Percentiles rank a stretch among this genome's conserved stretches.
These are phyloP conservation scores for Clarireedia paspali DNA, from an alignment of 2,329 filamentous ascomycete species.

Conservation along the genomic window DNA sequence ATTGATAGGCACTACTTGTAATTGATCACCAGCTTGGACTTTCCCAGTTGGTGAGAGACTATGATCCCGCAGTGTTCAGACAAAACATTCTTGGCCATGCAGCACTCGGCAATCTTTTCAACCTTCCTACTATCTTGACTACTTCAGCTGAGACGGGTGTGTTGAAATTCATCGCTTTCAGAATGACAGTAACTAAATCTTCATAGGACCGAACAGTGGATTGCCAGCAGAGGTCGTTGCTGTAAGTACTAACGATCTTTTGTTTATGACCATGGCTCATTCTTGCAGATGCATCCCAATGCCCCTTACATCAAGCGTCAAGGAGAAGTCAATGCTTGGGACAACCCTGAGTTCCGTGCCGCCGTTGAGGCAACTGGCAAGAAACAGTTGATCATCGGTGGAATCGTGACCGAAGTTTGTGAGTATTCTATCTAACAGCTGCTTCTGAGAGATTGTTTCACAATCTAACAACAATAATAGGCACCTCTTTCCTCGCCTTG, in stretches of 20 bases:
- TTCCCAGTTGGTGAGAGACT: constrained; percentile 56
- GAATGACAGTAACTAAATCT: not conserved
- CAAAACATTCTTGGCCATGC: constrained; percentile 63
- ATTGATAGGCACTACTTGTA: constrained; percentile 43
- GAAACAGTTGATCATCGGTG: constrained; percentile 63
- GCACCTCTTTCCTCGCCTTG: constrained; percentile 65
- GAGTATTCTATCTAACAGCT: constrained; percentile 14
- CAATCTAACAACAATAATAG: constrained; percentile 23
- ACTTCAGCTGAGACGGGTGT: constrained; percentile 51
- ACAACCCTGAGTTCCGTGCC: constrained; percentile 59
- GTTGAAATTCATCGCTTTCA: not conserved
- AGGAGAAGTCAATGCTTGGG: constrained; percentile 72
- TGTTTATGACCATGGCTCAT: not conserved
- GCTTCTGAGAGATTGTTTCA: not conserved
- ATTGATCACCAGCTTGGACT: constrained; percentile 55
- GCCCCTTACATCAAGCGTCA: constrained; percentile 59
- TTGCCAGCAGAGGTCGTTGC: constrained; percentile 61
- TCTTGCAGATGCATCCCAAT: constrained; percentile 47
- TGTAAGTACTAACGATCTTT: constrained; percentile 2
- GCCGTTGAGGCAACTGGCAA: constrained; percentile 58
- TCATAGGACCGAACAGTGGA: constrained; percentile 55
- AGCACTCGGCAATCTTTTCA: constrained; percentile 56
- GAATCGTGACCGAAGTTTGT: constrained; percentile 70
- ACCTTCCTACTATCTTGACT: constrained; percentile 62
- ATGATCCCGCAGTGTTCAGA: constrained; percentile 54